phyloP scores from a whole-genome alignment of 306 rosid species.

The Casuarina cunninghamiana region DNA sequence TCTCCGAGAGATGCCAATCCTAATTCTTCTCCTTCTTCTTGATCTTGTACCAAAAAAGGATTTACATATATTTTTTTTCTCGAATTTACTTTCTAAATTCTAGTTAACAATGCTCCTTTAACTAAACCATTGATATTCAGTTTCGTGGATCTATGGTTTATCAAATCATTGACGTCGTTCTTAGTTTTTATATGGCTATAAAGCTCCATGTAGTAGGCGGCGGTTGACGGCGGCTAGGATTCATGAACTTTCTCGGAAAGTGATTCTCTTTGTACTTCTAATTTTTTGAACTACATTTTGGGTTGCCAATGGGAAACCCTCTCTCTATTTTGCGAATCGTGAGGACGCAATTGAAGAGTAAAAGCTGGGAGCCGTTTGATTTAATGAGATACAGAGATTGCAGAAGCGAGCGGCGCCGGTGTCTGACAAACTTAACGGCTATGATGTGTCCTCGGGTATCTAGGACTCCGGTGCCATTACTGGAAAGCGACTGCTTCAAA shows the following conservation, averaged over 20 bases:
- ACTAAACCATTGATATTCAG: background rate
- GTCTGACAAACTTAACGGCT: slow-evolving; percentile 1
- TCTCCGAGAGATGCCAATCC: slow-evolving; percentile 49
- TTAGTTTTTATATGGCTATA: too few relatives aligned
- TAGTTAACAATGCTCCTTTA: background rate
- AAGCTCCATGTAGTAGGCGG: too few relatives aligned
- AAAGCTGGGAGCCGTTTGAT: background rate
- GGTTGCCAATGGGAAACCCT: too few relatives aligned
- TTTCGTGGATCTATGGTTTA: background rate
- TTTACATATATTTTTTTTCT: background rate
- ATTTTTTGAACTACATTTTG: too few relatives aligned
- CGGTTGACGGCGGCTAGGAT: too few relatives aligned
- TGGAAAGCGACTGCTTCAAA: background rate
- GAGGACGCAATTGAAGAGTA: background rate
- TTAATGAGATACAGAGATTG: background rate
- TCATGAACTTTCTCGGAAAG: too few relatives aligned
- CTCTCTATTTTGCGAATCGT: background rate
- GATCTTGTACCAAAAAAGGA: background rate
- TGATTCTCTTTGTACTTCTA: too few relatives aligned
- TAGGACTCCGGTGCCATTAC: background rate
- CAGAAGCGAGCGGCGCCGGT: background rate
- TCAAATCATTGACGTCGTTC: too few relatives aligned
- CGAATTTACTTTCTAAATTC: background rate
- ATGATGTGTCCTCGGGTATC: background rate
- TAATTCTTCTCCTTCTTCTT: slow-evolving; percentile 24